Conservation (phyloP, 139 green algal genomes). For the Chlamydomonas applanata region DNA sequence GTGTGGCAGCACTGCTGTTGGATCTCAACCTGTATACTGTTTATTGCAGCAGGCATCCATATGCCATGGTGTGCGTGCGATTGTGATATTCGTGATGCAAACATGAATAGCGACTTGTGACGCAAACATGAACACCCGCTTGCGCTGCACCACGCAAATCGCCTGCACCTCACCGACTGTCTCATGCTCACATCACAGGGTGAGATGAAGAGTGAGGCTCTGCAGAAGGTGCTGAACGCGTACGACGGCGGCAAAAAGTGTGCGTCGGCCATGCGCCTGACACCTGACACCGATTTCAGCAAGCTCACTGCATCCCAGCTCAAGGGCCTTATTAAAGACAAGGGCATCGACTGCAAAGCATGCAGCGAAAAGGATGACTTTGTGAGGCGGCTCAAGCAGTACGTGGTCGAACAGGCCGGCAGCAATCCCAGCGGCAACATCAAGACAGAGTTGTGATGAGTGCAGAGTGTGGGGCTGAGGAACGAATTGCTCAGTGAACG, state of each 20-base stretch:
- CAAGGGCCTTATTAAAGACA: slow-evolving; percentile 65
- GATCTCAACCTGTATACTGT: not conserved
- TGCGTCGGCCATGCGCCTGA: slow-evolving; percentile 45
- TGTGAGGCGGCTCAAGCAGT: not conserved
- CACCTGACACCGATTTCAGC: slow-evolving; percentile 55
- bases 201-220: slow-evolving; percentile 61
- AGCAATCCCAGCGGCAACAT: too few species aligned
- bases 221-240: slow-evolving; percentile 54
- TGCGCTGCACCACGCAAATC: too few species aligned
- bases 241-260: slow-evolving; percentile 70
- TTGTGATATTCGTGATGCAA: too few species aligned
- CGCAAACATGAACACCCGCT: too few species aligned
- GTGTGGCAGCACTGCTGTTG: not conserved
- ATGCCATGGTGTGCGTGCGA: too few species aligned
- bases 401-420: too few species aligned
- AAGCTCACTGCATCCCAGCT: slow-evolving; percentile 63
- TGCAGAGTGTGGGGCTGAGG: too few species aligned
- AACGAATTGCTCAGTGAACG: too few species aligned
- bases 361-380: slow-evolving; percentile 80
- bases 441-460: too few species aligned
- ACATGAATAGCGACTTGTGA: too few species aligned
- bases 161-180: too few species aligned
- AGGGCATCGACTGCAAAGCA: slow-evolving; percentile 55
- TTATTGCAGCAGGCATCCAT: too few species aligned
- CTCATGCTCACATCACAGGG: slow-evolving; percentile 7